A percentile compares a stretch with the other conserved stretches of the same genome.
Conservation (phyloP, 805 yeast species). For the Candida maltosa region DNA sequence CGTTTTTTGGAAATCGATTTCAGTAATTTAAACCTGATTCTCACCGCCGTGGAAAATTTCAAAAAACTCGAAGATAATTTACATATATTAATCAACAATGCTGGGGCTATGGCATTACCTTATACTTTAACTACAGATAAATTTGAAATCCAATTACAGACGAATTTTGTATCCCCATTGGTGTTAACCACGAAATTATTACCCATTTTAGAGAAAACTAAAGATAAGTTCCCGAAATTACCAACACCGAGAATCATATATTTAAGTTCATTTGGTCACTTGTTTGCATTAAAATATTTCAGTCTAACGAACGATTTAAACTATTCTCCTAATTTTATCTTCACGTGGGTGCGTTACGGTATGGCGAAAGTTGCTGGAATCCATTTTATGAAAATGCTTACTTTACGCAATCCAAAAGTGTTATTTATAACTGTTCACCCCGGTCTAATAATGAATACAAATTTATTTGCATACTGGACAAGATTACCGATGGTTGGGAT, state of each 20-base stretch:
- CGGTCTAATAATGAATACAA: constrained; percentile 82
- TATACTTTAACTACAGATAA: constrained; percentile 60
- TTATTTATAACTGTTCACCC: constrained; percentile 72
- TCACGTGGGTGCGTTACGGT: constrained; percentile 77
- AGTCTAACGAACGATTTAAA: constrained; percentile 48
- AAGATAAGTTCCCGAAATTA: constrained; percentile 18
- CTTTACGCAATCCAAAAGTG: constrained; percentile 64
- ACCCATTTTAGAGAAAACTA: constrained; percentile 46
- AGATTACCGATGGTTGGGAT: constrained; percentile 75
- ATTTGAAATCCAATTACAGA: constrained; percentile 77
- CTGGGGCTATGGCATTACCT: constrained; percentile 81
- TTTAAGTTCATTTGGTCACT: constrained; percentile 64
- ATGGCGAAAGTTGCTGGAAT: constrained; percentile 76
- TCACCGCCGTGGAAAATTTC: constrained; percentile 45
- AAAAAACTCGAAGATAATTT: constrained; percentile 45
- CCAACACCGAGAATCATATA: constrained; percentile 56
- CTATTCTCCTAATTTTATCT: constrained; percentile 60
- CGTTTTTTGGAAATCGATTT: constrained; percentile 37
- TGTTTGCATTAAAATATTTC: constrained; percentile 45
- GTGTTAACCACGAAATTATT: constrained; percentile 60
- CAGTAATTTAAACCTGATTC: constrained; percentile 28
- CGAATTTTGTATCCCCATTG: constrained; percentile 75
- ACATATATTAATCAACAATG: constrained; percentile 69
- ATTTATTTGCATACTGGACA: constrained; percentile 73
- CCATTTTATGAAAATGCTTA: constrained; percentile 63